Evolutionary conservation across 2,329 filamentous ascomycete species (phyloP).

Genomic region (Capronia coronata): DNA sequence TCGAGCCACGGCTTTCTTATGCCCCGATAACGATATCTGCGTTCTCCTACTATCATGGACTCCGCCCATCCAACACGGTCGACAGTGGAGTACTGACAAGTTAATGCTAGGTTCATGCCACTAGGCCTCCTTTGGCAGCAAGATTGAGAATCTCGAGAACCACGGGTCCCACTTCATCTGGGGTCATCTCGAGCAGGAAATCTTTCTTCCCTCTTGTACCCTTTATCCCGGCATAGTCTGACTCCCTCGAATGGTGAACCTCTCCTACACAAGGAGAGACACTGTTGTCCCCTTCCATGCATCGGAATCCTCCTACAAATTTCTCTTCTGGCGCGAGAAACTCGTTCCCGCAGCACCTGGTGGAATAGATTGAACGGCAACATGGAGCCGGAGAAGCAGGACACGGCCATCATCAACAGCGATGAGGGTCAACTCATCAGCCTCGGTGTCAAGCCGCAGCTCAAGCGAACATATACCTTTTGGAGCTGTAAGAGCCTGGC

Average conservation of each 20-base stretch:
- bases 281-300: slow-evolving; percentile 7
- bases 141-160: background rate
- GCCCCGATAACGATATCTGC: background rate
- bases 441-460: slow-evolving; percentile 23
- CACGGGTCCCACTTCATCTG: background rate
- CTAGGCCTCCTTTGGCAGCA: slow-evolving; percentile 1
- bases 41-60: background rate
- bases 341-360: background rate
- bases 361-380: background rate
- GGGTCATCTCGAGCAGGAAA: background rate
- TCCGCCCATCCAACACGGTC: background rate
- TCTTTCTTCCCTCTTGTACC: background rate
- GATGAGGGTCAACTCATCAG: slow-evolving; percentile 21
- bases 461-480: slow-evolving; percentile 21
- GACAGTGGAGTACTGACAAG: background rate
- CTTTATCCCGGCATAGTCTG: background rate
- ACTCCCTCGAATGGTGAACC: background rate
- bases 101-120: background rate
- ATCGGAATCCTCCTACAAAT: no score
- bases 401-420: slow-evolving; percentile 9
- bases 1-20: background rate
- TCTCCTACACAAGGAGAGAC: background rate
- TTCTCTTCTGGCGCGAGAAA: no score
- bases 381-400: slow-evolving; percentile 18
- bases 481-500: slow-evolving; percentile 21